A percentile compares a stretch with the other conserved stretches of the same genome.
Evolutionary conservation across 352 stramenopile genomes (phyloP).

Genomic region (Chrysophaeum taylorii): DNA sequence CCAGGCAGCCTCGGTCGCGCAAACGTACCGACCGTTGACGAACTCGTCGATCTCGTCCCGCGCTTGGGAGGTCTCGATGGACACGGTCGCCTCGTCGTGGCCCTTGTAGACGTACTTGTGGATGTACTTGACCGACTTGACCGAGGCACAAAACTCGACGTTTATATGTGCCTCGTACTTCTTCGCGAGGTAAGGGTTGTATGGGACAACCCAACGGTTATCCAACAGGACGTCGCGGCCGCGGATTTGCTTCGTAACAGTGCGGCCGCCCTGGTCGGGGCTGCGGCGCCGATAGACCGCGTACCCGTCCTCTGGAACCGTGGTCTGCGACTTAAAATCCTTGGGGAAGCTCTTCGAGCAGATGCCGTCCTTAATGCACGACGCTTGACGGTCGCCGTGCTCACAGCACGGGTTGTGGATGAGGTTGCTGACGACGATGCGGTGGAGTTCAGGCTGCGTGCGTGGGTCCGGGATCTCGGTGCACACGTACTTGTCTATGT

Average conservation of each 20-base stretch:
- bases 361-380: slow-evolving; percentile 27
- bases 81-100: slow-evolving; percentile 26
- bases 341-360: slow-evolving; percentile 33
- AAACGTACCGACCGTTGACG: not conserved
- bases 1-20: not conserved
- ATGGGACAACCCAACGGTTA: slow-evolving; percentile 46
- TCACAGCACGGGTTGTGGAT: slow-evolving; percentile 22
- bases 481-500: slow-evolving; percentile 25
- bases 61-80: slow-evolving; percentile 6
- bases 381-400: no score
- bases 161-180: slow-evolving; percentile 55
- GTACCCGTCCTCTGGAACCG: not conserved
- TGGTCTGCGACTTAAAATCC: slow-evolving; percentile 13
- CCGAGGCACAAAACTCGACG: slow-evolving; percentile 39
- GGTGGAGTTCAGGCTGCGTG: slow-evolving; percentile 1
- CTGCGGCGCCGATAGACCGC: slow-evolving; percentile 9
- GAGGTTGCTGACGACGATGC: slow-evolving; percentile 14
- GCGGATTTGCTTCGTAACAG: slow-evolving; percentile 4
- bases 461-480: slow-evolving; percentile 18
- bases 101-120: slow-evolving; percentile 55
- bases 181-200: slow-evolving; percentile 45
- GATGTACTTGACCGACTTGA: slow-evolving; percentile 44
- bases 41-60: not conserved
- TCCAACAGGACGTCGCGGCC: not conserved
- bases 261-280: slow-evolving; percentile 20